phyloP scores from a whole-genome alignment of 495 filamentous ascomycete species.

The Parathielavia hyrcaniae region DNA sequence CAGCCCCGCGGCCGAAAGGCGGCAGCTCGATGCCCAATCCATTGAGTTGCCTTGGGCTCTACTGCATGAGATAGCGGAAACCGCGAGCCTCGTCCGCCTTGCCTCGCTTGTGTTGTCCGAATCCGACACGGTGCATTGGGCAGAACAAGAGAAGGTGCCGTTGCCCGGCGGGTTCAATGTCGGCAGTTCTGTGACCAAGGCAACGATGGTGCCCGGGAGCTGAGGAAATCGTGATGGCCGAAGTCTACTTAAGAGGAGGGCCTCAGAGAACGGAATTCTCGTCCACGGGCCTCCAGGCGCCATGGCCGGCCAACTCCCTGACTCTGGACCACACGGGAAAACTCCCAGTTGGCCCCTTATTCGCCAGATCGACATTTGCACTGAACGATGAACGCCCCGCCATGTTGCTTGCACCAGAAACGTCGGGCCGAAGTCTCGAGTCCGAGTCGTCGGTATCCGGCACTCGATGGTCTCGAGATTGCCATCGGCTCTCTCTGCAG shows the following conservation, averaged over 20 bases:
- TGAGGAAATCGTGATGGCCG: neutral
- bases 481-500: conserved; percentile 21
- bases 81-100: conserved; percentile 4
- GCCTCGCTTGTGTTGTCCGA: conserved; percentile 4
- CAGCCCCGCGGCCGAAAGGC: conserved; percentile 17
- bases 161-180: conserved; percentile 8
- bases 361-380: neutral
- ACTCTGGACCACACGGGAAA: neutral
- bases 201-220: neutral
- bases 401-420: conserved; percentile 16
- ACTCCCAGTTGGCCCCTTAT: neutral
- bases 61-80: conserved; percentile 15
- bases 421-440: neutral
- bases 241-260: too few relatives aligned
- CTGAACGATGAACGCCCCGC: conserved; percentile 13
- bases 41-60: conserved; percentile 22
- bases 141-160: neutral
- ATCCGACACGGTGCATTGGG: neutral
- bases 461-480: conserved; percentile 22
- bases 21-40: conserved; percentile 17
- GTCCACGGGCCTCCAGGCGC: neutral
- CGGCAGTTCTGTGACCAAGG: neutral
- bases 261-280: too few relatives aligned
- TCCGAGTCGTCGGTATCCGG: conserved; percentile 1
- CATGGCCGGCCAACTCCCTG: neutral